Evolutionary conservation across 768 basidiomycete species (phyloP), one percentile per base, ranked within the genome.

Genomic region (Fomitopsis pulvina): DNA sequence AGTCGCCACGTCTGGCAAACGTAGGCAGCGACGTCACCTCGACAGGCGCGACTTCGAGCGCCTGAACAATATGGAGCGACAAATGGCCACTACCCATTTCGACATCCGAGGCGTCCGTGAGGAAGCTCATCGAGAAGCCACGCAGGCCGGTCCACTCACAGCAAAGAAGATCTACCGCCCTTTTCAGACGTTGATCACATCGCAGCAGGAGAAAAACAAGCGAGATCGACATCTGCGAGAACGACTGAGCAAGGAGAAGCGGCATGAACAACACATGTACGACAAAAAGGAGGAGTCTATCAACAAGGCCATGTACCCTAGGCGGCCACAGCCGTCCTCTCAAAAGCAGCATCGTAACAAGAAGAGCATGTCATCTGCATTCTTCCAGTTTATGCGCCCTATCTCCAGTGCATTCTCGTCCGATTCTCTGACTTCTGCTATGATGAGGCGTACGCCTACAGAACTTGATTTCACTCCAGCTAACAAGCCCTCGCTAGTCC

Each of bases 361-460:
- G 76, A 87, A 89, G 68, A 90, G 87, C 70, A 85, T 90, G 73
- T 90, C 78, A 18, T 72, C 83, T 0, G 84, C 86, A 4, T 85
- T 92, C 65, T 76, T 91, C 68, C 85, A 81, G 58, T 74, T 91
- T 68, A 91, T 91, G 83, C 78, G 89, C n/a, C 90, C 89, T 1
- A 82, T 91, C 45, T 92, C 90, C 14, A 90, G 81, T 52, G 90
- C 90, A 1, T 92, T 92, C 60, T 81, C 81, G 18, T 78, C 83
- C 40, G 83, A 86, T 43, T 71, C 74, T 24, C 65, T 73, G 16
- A 70, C 72, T n/a, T 62, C 64, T 3, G 46, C 66, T 47, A 47
- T 55, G 8, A 42, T 70, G 52, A 83, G 79, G 63, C 78, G 75
- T 51, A 84, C 85, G 0, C 74, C 85, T 1, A 76, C 78, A 0